phyloP scores from a whole-genome alignment of 2,329 filamentous ascomycete genomes.

The Verticillium zaregamsianum region DNA sequence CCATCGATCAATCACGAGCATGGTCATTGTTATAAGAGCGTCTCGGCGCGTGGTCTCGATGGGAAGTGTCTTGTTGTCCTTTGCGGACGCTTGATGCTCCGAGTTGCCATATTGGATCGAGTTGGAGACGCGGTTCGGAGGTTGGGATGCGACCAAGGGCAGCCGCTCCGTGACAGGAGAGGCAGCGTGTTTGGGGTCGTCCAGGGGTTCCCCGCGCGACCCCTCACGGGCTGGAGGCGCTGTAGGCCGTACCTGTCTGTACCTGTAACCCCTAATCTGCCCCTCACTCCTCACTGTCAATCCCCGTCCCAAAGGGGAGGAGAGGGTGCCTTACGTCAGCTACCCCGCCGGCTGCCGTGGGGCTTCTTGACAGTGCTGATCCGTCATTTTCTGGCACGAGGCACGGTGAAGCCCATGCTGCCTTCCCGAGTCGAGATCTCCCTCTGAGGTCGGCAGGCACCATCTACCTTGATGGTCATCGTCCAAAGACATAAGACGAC shows the following conservation, averaged over 20 bases:
- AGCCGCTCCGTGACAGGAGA: neutral
- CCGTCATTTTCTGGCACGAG: neutral
- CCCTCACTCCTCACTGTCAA: neutral
- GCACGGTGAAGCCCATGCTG: no score
- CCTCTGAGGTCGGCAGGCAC: neutral
- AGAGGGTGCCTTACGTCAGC: neutral
- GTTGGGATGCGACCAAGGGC: neutral
- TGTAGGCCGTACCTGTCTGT: neutral
- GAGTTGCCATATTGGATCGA: conserved; percentile 19
- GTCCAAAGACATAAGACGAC: neutral
- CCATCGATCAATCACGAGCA: neutral
- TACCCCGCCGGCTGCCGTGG: neutral
- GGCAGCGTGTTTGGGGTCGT: neutral
- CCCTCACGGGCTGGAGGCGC: neutral
- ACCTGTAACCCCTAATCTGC: neutral
- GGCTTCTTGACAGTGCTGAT: neutral
- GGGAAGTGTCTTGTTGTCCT: conserved; percentile 23
- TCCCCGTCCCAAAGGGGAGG: no score
- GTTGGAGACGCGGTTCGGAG: conserved; percentile 4
- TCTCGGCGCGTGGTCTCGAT: neutral
- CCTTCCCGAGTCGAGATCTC: no score
- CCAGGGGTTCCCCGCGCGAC: neutral
- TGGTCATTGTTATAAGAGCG: neutral
- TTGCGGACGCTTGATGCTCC: conserved; percentile 22
- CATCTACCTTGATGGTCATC: neutral